Base-by-base conservation (phyloP, 805 yeast genomes). In the Ogataea kodamae region DNA sequence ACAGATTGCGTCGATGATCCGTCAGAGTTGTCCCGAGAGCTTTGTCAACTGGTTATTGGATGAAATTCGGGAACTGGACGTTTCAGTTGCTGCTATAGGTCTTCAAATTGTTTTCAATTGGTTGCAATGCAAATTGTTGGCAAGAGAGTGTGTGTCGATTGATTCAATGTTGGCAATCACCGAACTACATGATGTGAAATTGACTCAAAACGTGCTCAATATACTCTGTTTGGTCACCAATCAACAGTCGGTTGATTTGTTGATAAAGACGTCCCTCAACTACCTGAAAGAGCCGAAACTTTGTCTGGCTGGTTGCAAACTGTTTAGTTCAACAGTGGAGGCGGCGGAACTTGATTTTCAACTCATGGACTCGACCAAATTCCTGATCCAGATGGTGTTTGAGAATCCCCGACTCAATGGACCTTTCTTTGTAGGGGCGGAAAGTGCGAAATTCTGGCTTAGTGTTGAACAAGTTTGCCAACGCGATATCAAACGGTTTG, bases 361-460 rank as follows among this genome's bases (percentile, higher is more conserved):
- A 1, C 25, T 49, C 4, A 11, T 36, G 12, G 24, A 33, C 5
- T 22, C 29, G 17, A 26, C 29, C n/a, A 26, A 9, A n/a, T 17
- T 17, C 6, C 19, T 17, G 10, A 9, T 26, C 14, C 17, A 27
- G 21, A 12, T 18, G 23, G 16, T 27, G 11, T 19, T 27, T 11
- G 22, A 12, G 13, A 11, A 72, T 5, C 59, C 83, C 0, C 81
- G 74, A 27, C 59, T 78, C 1, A 73, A 71, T 51, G 90, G 90
- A 0, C 90, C 92, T 2, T 49, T 57, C 1, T 15, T 42, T 1
- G 33, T 78, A 1, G 62, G 68, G 28, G 59, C 68, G 25, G 74
- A 68, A 29, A 60, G 81, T 3, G 56, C 75, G 18, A 43, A 50
- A 9, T 74, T 81, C 42, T 81, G 89, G 89, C 55, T 62, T 32